Percentiles rank a stretch among this genome's conserved stretches.
phyloP scores from a whole-genome alignment of 1,284 basidiomycete species.

The Cryptococcus neoformans region DNA sequence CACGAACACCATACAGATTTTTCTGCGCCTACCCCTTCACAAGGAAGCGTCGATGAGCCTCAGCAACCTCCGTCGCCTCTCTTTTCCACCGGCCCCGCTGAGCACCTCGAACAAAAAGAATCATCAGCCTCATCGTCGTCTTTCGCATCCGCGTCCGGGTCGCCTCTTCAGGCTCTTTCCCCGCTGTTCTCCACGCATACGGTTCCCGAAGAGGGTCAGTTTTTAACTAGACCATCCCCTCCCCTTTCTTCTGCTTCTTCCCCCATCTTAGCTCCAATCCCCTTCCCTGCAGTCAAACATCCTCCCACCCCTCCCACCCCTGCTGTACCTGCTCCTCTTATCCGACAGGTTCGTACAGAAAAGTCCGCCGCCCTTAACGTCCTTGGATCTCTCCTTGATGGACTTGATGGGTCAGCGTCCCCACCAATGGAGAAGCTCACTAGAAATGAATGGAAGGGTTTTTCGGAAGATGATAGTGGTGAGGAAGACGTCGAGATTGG shows the following conservation, averaged over 20 bases:
- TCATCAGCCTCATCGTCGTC: neutral
- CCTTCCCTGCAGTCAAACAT: neutral
- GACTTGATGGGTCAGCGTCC: neutral
- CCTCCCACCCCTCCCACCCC: neutral
- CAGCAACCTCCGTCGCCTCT: slow-evolving; percentile 13
- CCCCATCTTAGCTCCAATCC: neutral
- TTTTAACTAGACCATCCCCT: neutral
- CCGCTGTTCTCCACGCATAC: slow-evolving; percentile 16
- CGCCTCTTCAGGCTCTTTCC: neutral
- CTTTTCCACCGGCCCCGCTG: slow-evolving; percentile 12
- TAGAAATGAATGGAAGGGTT: slow-evolving; percentile 20
- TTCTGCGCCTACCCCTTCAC: neutral
- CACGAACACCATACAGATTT: neutral
- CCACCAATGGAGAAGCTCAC: slow-evolving; percentile 4
- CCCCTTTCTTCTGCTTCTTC: neutral
- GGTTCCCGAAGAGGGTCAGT: neutral
- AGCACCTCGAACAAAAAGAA: neutral
- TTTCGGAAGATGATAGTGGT: slow-evolving; percentile 21
- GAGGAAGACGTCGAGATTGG: slow-evolving; percentile 14
- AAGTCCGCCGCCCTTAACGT: slow-evolving; percentile 23
- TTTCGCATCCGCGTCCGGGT: neutral
- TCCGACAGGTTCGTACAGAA: slow-evolving; percentile 24
- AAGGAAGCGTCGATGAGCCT: neutral
- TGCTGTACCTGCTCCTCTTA: slow-evolving; percentile 21
- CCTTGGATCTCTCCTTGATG: slow-evolving; percentile 29